Conservation (phyloP, 352 stramenopile genomes). For the Blastocystis hominis region DNA sequence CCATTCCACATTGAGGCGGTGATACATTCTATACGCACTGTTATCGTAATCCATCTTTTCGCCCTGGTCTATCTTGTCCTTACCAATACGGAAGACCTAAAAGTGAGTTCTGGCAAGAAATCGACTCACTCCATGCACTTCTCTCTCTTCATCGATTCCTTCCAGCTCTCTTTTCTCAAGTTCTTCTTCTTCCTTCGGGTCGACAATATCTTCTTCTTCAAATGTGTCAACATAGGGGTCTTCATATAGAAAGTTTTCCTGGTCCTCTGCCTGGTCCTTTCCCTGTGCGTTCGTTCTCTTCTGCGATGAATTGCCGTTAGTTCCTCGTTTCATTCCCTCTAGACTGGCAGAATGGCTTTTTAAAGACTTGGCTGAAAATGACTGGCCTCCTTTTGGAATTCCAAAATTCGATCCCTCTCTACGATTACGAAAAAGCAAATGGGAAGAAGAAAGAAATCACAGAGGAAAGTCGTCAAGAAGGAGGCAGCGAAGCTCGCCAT, state of each 20-base stretch:
- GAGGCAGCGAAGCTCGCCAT: constrained; percentile 40
- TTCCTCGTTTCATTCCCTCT: constrained; percentile 14
- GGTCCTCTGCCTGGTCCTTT: constrained; percentile 65
- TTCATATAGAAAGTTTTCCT: constrained; percentile 73
- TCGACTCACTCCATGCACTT: constrained; percentile 16
- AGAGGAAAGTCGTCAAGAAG: constrained; percentile 55
- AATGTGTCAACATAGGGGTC: constrained; percentile 77
- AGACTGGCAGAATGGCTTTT: constrained; percentile 62
- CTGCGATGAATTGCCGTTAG: background rate
- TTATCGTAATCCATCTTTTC: constrained; percentile 94
- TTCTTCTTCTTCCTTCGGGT: constrained; percentile 69
- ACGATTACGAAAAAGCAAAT: background rate
- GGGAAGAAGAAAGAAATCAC: constrained; percentile 55
- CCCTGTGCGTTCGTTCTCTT: background rate
- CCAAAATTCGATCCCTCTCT: background rate
- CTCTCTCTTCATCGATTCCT: constrained; percentile 58
- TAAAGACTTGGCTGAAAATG: constrained; percentile 65
- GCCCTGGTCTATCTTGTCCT: constrained; percentile 77
- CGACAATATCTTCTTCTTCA: constrained; percentile 79
- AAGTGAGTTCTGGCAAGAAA: constrained; percentile 49
- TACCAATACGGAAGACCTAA: constrained; percentile 82
- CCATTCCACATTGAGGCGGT: constrained; percentile 91
- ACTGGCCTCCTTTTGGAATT: background rate
- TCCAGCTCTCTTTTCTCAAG: constrained; percentile 64
- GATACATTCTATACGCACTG: constrained; percentile 97